Base-by-base conservation (phyloP, 139 green algal genomes). In the Trebouxia sp. region DNA sequence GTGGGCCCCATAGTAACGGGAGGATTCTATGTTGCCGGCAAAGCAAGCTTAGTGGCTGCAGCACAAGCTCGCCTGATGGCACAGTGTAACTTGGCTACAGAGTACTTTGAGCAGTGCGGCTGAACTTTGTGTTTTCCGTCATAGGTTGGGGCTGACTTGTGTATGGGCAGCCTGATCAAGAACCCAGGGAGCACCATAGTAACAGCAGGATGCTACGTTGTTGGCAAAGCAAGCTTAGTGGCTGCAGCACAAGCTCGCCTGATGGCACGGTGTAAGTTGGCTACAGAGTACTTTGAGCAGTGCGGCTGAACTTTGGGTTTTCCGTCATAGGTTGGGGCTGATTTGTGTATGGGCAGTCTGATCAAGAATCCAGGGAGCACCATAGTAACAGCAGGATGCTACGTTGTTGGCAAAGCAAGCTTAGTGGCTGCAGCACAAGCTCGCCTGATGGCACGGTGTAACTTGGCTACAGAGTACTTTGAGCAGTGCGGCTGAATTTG, bases 311-410 rank as follows among this genome's bases (percentile, higher is more conserved):
- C n/a, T n/a, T n/a, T n/a, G n/a, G n/a, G n/a, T n/a, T 11, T 32
- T 78, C 15, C 15, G 56, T 24, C 37, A 6, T 69, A 89, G 79
- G 92, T 97, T 39, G 95, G 95, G 6, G 96, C 94, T 30, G 96
- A 99, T 83, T 87, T 98, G 53, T 91, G 87, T 42, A 97, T 96
- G 90, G 96, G 96, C 28, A 93, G 81, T 28, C 87, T 99, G 45
- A 99, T 99, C 84, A 99, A 99, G 86, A 98, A 95, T 80, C 87
- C 87, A 28, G 95, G 95, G 22, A 95, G 93, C 75, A 97, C 92
- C 42, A 94, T 99, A 1, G 94, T 89, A 0, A 87, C 92, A 10
- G 86, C 92, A 20, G 96, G 96, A 37, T 96, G 96, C 30, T 99
- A 99, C 75, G 91, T 99, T 15, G 96, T 94, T 0, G 96, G 96